These are phyloP conservation scores for Cladophialophora exuberans DNA, from an alignment of 2,329 filamentous ascomycete genomes.

Conservation along the genomic window DNA sequence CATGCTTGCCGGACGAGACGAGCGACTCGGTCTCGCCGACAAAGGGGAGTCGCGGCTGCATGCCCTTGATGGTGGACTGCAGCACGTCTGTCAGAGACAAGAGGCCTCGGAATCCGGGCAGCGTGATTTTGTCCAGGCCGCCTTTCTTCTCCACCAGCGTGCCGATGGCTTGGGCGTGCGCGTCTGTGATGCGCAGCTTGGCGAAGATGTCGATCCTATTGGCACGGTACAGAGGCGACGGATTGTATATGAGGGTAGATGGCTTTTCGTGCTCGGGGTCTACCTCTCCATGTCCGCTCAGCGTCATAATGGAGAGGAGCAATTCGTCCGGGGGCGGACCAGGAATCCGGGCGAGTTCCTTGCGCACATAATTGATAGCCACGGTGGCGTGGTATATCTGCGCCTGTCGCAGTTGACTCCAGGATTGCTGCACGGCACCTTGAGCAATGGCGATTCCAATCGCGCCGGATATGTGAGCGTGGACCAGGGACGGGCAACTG, in stretches of 20 bases:
- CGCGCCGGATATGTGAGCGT: slow-evolving; percentile 5
- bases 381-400: slow-evolving; percentile 2
- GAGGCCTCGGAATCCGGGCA: slow-evolving; percentile 3
- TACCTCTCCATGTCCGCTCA: slow-evolving; percentile 9
- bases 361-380: slow-evolving; percentile 4
- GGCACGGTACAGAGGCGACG: neutral
- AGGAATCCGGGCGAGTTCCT: neutral
- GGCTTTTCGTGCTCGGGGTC: neutral
- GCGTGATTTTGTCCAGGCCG: neutral
- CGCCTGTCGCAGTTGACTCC: neutral
- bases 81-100: slow-evolving; percentile 3
- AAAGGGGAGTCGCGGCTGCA: neutral
- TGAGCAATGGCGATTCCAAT: slow-evolving; percentile 4
- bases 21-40: neutral
- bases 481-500: neutral
- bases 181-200: neutral
- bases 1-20: neutral
- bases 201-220: slow-evolving; percentile 6
- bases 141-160: slow-evolving; percentile 2
- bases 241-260: neutral
- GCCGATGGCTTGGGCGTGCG: slow-evolving; percentile 1
- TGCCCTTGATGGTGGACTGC: neutral
- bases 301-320: slow-evolving; percentile 1
- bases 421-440: neutral
- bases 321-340: neutral